phyloP scores from a whole-genome alignment of 176 grass and related monocot genomes.

The Olyra latifolia region DNA sequence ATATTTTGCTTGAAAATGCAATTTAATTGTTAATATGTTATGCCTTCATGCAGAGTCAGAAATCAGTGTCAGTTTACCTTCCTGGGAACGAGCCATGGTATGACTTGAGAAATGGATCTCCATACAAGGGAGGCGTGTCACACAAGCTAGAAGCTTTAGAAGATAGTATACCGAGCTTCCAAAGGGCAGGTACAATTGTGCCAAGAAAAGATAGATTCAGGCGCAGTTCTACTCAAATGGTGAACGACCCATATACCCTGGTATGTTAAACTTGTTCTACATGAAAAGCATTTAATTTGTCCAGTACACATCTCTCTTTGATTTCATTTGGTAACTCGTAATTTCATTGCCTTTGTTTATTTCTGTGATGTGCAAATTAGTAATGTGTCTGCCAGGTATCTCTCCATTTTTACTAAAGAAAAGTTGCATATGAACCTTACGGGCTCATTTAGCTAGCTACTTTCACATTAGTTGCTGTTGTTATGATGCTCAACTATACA shows the following conservation, averaged over 20 bases:
- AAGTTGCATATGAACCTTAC: slow-evolving; percentile 18
- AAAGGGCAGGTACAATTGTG: slow-evolving; percentile 75
- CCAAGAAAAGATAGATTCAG: slow-evolving; percentile 97
- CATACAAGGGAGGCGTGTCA: slow-evolving; percentile 58
- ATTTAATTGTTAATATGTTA: background rate
- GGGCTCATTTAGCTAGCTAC: background rate
- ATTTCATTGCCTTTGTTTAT: background rate
- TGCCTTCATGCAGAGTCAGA: slow-evolving; percentile 58
- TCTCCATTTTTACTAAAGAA: background rate
- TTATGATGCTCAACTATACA: slow-evolving; percentile 7
- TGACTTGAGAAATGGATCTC: slow-evolving; percentile 71
- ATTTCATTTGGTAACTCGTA: slow-evolving; percentile 17
- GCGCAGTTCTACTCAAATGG: slow-evolving; percentile 92
- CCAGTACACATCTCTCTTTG: background rate
- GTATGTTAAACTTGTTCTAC: slow-evolving; percentile 39
- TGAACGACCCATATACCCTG: slow-evolving; percentile 97
- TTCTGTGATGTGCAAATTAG: slow-evolving; percentile 19
- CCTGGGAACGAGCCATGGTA: slow-evolving; percentile 75
- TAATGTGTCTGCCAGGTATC: background rate
- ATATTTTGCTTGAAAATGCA: slow-evolving; percentile 11
- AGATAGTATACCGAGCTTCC: slow-evolving; percentile 92
- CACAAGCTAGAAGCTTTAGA: slow-evolving; percentile 78
- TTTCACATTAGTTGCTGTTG: background rate
- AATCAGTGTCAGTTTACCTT: slow-evolving; percentile 77
- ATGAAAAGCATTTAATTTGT: background rate